Evolutionary conservation across 768 basidiomycete genomes (phyloP).

Genomic region (Candolleomyces eurysporus): DNA sequence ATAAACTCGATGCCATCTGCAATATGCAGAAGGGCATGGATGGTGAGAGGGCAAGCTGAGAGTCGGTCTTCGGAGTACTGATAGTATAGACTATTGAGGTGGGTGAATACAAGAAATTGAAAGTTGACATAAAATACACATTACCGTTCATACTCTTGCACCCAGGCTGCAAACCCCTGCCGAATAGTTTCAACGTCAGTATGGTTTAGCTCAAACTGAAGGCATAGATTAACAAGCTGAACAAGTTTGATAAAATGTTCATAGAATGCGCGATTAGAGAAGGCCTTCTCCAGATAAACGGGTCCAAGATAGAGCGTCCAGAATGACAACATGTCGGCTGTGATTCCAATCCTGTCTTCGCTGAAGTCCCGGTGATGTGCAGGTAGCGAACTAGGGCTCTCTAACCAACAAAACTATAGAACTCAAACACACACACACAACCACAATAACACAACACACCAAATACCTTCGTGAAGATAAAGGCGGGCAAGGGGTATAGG

Average conservation of each 20-base stretch:
- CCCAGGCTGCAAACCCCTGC: slow-evolving; percentile 28
- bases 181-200: not conserved
- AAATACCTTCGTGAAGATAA: no score
- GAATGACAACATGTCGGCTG: no score
- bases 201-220: not conserved
- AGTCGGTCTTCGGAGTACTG: slow-evolving; percentile 21
- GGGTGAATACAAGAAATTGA: not conserved
- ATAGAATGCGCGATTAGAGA: slow-evolving; percentile 27
- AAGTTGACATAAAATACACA: not conserved
- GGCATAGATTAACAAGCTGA: slow-evolving; percentile 19
- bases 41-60: slow-evolving; percentile 26
- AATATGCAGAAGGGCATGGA: no score
- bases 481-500: no score
- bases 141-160: slow-evolving; percentile 36
- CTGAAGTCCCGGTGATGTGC: no score
- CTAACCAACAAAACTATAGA: no score
- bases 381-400: no score
- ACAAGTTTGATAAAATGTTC: slow-evolving; percentile 37
- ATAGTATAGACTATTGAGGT: slow-evolving; percentile 27
- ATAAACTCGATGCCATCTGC: no score
- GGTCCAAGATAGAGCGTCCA: no score
- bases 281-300: slow-evolving; percentile 18
- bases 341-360: no score
- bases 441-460: no score
- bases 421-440: no score